Conservation (phyloP, 2,329 filamentous ascomycete species). For the Penicillium sp. region DNA sequence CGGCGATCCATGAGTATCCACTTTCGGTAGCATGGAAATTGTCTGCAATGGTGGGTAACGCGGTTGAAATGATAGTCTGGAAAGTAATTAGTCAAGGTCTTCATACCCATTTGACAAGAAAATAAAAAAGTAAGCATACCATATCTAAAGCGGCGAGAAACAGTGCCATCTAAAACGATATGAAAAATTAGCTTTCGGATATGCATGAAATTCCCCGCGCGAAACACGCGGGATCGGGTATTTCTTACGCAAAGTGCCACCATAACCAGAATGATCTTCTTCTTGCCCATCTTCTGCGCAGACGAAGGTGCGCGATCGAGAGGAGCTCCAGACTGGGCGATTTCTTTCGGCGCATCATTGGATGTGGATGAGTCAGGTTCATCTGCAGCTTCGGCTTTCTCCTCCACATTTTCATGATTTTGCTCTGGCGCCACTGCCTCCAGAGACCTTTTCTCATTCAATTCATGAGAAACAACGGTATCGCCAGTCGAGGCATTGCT, state of each 20-base stretch:
- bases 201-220: not conserved
- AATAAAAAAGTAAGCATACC: slow-evolving; percentile 30
- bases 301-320: slow-evolving; percentile 38
- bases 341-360: slow-evolving; percentile 15
- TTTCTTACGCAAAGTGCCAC: slow-evolving; percentile 40
- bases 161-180: slow-evolving; percentile 49
- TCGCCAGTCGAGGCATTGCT: not conserved
- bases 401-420: not conserved
- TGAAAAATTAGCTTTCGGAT: slow-evolving; percentile 10
- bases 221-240: not conserved
- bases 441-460: not conserved
- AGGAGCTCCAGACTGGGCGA: slow-evolving; percentile 18
- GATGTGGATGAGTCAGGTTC: not conserved
- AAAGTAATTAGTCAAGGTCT: not conserved
- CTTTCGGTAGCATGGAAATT: slow-evolving; percentile 45
- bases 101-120: not conserved
- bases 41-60: slow-evolving; percentile 45
- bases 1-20: slow-evolving; percentile 52
- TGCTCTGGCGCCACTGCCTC: not conserved
- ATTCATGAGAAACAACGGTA: not conserved
- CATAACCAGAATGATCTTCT: slow-evolving; percentile 44
- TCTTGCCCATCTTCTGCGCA: slow-evolving; percentile 41
- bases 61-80: slow-evolving; percentile 48
- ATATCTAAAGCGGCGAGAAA: slow-evolving; percentile 63
- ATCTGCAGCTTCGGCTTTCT: not conserved